Conservation (phyloP, 139 green algal genomes). For the Chlorella sp. region DNA sequence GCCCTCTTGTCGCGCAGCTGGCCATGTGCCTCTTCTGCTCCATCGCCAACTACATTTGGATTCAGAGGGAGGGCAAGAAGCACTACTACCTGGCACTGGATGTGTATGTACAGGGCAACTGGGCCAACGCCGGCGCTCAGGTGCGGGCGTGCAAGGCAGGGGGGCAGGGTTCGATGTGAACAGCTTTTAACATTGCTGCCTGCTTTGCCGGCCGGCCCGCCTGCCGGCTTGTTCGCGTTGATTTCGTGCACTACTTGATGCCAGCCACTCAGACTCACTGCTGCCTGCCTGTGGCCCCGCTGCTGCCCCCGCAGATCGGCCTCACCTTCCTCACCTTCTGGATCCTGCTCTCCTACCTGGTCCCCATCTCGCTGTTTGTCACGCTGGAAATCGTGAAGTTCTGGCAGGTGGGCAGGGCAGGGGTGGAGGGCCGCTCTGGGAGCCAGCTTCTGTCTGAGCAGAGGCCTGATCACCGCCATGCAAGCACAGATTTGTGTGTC, state of each 20-base stretch:
- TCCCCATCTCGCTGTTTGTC: slow-evolving; percentile 99
- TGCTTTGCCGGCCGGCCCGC: too few relatives aligned
- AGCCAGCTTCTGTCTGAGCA: not conserved
- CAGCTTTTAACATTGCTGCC: too few relatives aligned
- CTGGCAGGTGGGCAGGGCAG: slow-evolving; percentile 59
- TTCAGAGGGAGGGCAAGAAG: slow-evolving; percentile 44
- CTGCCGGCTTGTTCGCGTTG: too few relatives aligned
- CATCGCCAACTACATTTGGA: slow-evolving; percentile 58
- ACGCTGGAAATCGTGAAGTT: slow-evolving; percentile 97
- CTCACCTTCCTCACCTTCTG: slow-evolving; percentile 86
- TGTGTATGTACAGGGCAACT: slow-evolving; percentile 51
- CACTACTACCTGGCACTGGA: slow-evolving; percentile 55
- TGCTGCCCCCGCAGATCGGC: slow-evolving; percentile 47
- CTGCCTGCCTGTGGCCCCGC: not conserved
- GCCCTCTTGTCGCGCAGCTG: slow-evolving; percentile 41
- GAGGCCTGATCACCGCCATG: too few relatives aligned
- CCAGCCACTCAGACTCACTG: too few relatives aligned
- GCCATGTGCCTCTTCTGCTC: slow-evolving; percentile 59
- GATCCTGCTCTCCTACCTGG: slow-evolving; percentile 92
- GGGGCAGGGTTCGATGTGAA: too few relatives aligned
- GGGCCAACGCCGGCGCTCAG: slow-evolving; percentile 4
- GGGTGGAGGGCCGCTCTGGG: slow-evolving; percentile 3
- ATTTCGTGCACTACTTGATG: too few relatives aligned
- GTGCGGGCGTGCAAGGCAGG: not conserved
- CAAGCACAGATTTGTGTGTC: too few relatives aligned